These are phyloP conservation scores for Puccinia coronata DNA, from an alignment of 1,284 basidiomycete species.

Conservation along the genomic window DNA sequence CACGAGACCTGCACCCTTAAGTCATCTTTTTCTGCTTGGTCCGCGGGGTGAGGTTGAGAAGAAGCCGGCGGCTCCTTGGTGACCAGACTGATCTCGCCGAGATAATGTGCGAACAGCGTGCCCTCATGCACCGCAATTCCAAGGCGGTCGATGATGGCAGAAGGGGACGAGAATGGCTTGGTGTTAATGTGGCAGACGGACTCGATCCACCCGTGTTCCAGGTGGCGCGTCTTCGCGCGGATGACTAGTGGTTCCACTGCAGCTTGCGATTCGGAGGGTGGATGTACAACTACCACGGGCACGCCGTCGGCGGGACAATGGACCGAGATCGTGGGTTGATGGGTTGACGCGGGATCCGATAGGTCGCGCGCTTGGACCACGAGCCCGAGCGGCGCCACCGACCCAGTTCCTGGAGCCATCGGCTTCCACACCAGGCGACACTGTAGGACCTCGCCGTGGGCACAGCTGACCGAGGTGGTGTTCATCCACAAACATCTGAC, in stretches of 20 bases:
- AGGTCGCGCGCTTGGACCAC: conserved; percentile 17
- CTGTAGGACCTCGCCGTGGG: background rate
- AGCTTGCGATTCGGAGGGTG: background rate
- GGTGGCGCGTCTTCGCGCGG: background rate
- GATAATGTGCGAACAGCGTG: conserved; percentile 7
- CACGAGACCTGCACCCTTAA: too few species aligned
- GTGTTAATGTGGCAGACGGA: conserved; percentile 14
- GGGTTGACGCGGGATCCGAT: too few species aligned
- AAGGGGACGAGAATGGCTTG: background rate
- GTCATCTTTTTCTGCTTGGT: too few species aligned
- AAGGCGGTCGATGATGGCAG: background rate
- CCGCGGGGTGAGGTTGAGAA: too few species aligned
- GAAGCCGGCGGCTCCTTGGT: too few species aligned
- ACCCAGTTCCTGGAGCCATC: background rate
- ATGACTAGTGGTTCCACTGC: background rate
- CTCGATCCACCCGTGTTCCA: conserved; percentile 22
- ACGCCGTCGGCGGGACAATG: too few species aligned
- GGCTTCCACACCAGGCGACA: conserved; percentile 46
- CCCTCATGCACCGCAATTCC: background rate
- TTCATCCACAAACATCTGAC: conserved; percentile 44
- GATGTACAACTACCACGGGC: background rate
- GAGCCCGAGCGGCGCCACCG: conserved; percentile 12
- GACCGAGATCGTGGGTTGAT: too few species aligned
- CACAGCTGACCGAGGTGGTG: conserved; percentile 23
- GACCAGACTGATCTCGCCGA: conserved; percentile 31